Conservation (phyloP, 495 filamentous ascomycete genomes). For the Penicillium argentinense region DNA sequence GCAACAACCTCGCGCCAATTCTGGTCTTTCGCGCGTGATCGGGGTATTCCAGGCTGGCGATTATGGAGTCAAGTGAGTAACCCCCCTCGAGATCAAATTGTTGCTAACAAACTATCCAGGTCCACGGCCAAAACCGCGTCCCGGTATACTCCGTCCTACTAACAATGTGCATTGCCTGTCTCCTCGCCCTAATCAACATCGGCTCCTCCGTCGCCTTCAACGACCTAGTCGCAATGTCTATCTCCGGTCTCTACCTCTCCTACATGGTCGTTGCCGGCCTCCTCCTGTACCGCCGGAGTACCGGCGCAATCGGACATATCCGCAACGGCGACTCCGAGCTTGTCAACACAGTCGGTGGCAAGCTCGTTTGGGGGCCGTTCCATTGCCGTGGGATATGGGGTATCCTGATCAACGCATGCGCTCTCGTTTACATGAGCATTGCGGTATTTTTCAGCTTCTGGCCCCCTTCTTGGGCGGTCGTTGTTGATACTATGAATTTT, state of each 20-base stretch:
- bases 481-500: constrained; percentile 44
- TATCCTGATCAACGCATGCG: constrained; percentile 25
- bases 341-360: constrained; percentile 29
- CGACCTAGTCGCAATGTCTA: constrained; percentile 41
- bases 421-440: constrained; percentile 47
- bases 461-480: constrained; percentile 36
- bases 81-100: too few relatives aligned
- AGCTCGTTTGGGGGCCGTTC: constrained; percentile 43
- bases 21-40: constrained; percentile 57
- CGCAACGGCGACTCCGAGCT: constrained; percentile 17
- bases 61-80: constrained; percentile 45
- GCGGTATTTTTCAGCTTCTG: constrained; percentile 55
- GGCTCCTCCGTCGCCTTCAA: constrained; percentile 50
- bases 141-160: constrained; percentile 43
- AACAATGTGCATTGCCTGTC: constrained; percentile 30
- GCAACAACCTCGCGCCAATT: constrained; percentile 52
- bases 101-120: too few relatives aligned
- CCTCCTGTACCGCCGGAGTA: constrained; percentile 48
- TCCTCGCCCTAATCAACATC: constrained; percentile 47
- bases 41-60: constrained; percentile 48
- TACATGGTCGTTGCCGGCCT: constrained; percentile 44
- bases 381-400: constrained; percentile 31
- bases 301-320: constrained; percentile 28
- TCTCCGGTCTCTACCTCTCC: constrained; percentile 43
- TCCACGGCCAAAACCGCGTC: constrained; percentile 25